phyloP scores from a whole-genome alignment of 2,329 filamentous ascomycete species.

The Arthrobotrys entomopaga region DNA sequence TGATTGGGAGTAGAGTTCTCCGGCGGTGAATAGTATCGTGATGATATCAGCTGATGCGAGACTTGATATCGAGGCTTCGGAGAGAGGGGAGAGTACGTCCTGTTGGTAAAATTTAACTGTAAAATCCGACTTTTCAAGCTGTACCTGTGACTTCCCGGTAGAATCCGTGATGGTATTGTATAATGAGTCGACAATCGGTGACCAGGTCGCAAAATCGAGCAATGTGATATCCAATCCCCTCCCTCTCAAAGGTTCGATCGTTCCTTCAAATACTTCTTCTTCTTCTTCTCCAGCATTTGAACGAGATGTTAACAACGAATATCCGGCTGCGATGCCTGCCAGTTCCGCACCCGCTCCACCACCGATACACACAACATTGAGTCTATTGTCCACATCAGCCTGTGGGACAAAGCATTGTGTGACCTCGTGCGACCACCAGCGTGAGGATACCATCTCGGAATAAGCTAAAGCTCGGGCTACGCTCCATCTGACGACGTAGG shows the following conservation, averaged over 20 bases:
- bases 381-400: background rate
- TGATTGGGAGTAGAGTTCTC: constrained; percentile 87
- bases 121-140: constrained; percentile 64
- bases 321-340: constrained; percentile 56
- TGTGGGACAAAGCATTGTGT: constrained; percentile 23
- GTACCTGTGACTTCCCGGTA: constrained; percentile 65
- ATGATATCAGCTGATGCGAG: constrained; percentile 67
- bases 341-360: constrained; percentile 73
- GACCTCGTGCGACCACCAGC: constrained; percentile 34
- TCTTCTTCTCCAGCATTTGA: background rate
- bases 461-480: constrained; percentile 86
- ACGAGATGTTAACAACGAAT: constrained; percentile 25
- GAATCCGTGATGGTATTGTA: constrained; percentile 68
- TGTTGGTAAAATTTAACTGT: constrained; percentile 64
- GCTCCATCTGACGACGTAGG: constrained; percentile 91
- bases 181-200: constrained; percentile 70
- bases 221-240: constrained; percentile 63
- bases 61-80: constrained; percentile 32
- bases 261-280: background rate
- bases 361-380: constrained; percentile 69
- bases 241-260: background rate
- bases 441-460: constrained; percentile 62
- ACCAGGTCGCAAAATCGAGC: constrained; percentile 87
- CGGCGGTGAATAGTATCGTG: constrained; percentile 92
- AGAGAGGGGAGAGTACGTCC: constrained; percentile 64